A percentile compares a stretch with the other conserved stretches of the same genome.
phyloP scores from a whole-genome alignment of 805 yeast species.

The Hanseniaspora taiwanica region DNA sequence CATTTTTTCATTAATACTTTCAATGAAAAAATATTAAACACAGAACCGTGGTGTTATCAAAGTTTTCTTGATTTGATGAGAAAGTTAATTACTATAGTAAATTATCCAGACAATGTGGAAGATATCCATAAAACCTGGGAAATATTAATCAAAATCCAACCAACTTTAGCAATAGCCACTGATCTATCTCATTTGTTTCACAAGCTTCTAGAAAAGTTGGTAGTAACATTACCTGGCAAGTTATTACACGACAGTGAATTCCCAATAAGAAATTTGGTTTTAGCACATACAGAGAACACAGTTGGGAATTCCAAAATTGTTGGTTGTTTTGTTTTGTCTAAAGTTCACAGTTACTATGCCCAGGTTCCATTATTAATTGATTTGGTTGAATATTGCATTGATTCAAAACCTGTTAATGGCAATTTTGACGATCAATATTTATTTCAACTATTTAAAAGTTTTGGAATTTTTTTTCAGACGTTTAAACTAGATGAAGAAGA shows the following conservation, averaged over 20 bases:
- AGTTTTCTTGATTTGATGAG: constrained; percentile 19
- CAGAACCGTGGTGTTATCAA: constrained; percentile 22
- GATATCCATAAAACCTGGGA: constrained; percentile 10
- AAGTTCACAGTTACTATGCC: constrained; percentile 7
- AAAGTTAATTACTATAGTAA: constrained; percentile 16
- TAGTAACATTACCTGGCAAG: constrained; percentile 16
- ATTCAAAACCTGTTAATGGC: not conserved
- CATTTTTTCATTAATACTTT: constrained; percentile 6
- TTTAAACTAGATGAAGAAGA: not conserved
- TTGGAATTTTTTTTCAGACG: constrained; percentile 18
- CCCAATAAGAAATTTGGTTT: constrained; percentile 5
- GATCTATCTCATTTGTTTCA: constrained; percentile 13
- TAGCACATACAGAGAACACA: constrained; percentile 3
- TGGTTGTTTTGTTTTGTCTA: constrained; percentile 19
- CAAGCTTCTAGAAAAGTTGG: constrained; percentile 15
- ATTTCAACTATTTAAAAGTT: constrained; percentile 20
- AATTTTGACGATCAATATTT: constrained; percentile 7
- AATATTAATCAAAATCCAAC: constrained; percentile 6
- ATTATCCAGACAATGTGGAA: constrained; percentile 6
- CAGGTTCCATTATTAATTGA: not conserved
- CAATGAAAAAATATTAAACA: constrained; percentile 2
- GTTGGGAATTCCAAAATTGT: constrained; percentile 12
- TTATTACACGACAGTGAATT: constrained; percentile 7
- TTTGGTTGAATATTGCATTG: not conserved
- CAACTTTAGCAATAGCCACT: constrained; percentile 2